Evolutionary conservation across 176 grass and related monocot species (phyloP), one percentile per base, ranked within the genome.

Genomic region (Eragrostis nindensis): DNA sequence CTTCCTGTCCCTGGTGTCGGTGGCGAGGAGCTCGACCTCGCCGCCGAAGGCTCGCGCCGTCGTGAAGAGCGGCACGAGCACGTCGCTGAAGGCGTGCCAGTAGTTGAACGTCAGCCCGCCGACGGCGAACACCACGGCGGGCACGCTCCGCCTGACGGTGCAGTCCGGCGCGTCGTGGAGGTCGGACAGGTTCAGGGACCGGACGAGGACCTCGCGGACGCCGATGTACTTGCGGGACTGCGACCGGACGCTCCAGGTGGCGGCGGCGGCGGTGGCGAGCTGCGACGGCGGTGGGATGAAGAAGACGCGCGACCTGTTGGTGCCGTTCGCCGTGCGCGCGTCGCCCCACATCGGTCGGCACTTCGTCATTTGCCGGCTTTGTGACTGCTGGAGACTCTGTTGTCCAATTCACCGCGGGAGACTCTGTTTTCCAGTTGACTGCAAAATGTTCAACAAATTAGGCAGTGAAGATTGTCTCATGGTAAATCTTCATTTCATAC

Each of bases 51-150:
- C 44, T 4, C 76, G 44, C 11, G 45, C 61, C 61, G 76, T 78
- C 0, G 76, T 78, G 76, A 66, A 78, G 27, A 78, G 76, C 45
- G 76, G 76, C 27, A 78, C 61, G 19, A 78, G 76, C 62, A 78
- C 76, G 76, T 78, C 76, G 62, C 61, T 78, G 76, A 78, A 78
- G 3, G 76, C 27, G 61, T 78, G 76, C 76, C 76, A 78, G 62
- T 52, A 78, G 62, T 78, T 78, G 76, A 13, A 78, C 62, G 76
- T 66, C 0, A 78, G 76, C 7, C 61, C 76, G 76, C 61, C 76
- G 45, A 66, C 11, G 14, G 76, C 76, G 76, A 78, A 78, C 1
- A 78, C 61, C 26, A 78, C 76, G 29, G 61, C 61, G 3, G 76
- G 76, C 13, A 50, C 61, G 76, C 0, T 4, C 3, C 76, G 76